Evolutionary conservation across 2,329 filamentous ascomycete genomes (phyloP), one percentile per base, ranked within the genome.

Genomic region (Fusarium praegraminearum): DNA sequence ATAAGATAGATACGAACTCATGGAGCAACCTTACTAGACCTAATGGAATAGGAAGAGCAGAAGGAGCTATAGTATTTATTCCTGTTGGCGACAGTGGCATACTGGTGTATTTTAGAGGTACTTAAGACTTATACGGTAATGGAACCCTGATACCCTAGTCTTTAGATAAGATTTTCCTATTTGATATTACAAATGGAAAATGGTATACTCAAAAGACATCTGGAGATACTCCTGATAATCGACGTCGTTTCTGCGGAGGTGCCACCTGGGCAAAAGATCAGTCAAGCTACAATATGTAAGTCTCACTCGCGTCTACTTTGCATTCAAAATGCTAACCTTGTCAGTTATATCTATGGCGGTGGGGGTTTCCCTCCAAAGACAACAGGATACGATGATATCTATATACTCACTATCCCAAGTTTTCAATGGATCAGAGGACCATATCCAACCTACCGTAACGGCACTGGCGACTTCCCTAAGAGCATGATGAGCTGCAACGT

Each of bases 401-500:
- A 57, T n/a, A 60, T 60, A 15, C 57, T 60, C 18, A 60, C 57
- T 15, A 56, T 60, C 10, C 41, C 41, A 26, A 60, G 57, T 7
- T 60, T 60, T 18, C 52, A 47, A 11, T 60, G 41, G 57, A 60
- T 60, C 4, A 18, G 57, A 10, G 57, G 51, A 7, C 57, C 51
- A 5, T 57, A 60, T 8, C 51, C 41, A 11, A 32, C 16, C 15
- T 60, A 59, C 15, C 4, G 13, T 3, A 57, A 47, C 7, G 51
- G 57, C 2, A 57, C 41, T 2, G 51, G 57, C n/a, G 4, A 22
- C 3, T 57, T 11, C 2, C 41, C 41, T 2, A 60, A 60, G 33
- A 60, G 41, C 7, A 57, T 60, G 41, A 60, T 60, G 41, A 60
- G 57, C 24, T 60, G 51, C 41, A 57, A 60, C 18, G 51, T 60